Base-by-base conservation (phyloP, 805 yeast species). In the Spathaspora girioi region DNA sequence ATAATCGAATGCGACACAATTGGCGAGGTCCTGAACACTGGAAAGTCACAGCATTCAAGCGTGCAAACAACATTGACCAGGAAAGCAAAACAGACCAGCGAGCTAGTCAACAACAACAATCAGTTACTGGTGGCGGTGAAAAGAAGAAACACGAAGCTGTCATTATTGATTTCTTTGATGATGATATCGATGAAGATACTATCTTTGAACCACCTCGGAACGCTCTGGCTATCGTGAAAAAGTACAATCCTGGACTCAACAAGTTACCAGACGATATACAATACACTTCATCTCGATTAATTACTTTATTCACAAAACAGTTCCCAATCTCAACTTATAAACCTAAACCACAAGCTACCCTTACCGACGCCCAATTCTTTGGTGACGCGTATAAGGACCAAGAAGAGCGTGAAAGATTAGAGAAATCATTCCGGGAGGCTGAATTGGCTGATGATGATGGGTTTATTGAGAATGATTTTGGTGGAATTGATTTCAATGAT, bases 1-100 rank as follows among this genome's bases (percentile, higher is more conserved):
- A 91, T 63, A 83, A 82, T 49, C 77, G 82, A 18, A 75, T 89
- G 67, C 80, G 76, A 51, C 70, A 76, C 31, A 87, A 83, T 63
- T 92, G 97, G 97, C 80, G 96, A 27, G 97, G 97, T 8, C 87
- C 78, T 12, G 93, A 89, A 56, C 96, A 89, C 68, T 93, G 97
- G 97, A 87, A 87, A 67, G 86, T 93, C 10, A 72, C 79, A 42
- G 79, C 82, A 12, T 66, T 86, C 46, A 85, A 82, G 59, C 75
- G 76, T 56, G 57, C 70, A 26, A 71, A 69, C 52, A 64, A 61
- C 19, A 45, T 69, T 29, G 44, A 42, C 12, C 57, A 55, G 11
- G 61, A 56, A 18, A 46, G 45, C 29, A 49, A 18, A 4, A 15
- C 29, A 3, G 19, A 40, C 12, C 27, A 26, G 12, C 26, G 40